Evolutionary conservation across 352 stramenopile species (phyloP), one percentile per base, ranked within the genome.

Genomic region (Phytophthora niederhauseri): DNA sequence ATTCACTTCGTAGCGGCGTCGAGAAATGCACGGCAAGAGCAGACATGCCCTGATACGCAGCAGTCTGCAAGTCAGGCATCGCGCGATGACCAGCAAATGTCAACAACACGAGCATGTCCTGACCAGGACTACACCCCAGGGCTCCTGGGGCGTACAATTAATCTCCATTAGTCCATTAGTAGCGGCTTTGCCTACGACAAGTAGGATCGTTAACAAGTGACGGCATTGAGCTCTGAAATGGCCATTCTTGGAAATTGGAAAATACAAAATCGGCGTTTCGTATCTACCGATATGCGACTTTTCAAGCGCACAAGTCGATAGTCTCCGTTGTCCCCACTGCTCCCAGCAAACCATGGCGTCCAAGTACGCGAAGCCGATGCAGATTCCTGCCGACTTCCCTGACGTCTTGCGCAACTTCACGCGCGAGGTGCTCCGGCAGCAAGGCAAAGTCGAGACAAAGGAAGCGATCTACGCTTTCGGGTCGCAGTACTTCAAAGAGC

Each of bases 351-450:
- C 15, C 8, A 95, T 97, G 85, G 83, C 90, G 38, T 94, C 85
- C 61, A 93, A 91, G 73, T 96, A 95, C 31, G 84, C 88, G 43
- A 96, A 96, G 75, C 75, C 80, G 15, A 82, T 95, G 56, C 82
- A 91, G 49, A 75, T 96, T 50, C 89, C 87, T 20, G 59, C 57
- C 6, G 83, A 89, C 14, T 95, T 97, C 49, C 84, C 85, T 8
- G 84, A 91, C 22, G 61, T 94, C 41, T 64, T 97, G 64, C 83
- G 85, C 22, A 81, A 80, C 49, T 92, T 97, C 56, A 80, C 90
- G 17, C 87, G 90, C 24, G 89, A 97, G 45, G 82, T 94, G 45
- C 65, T 97, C 58, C 85, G 89, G 19, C 82, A 87, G n/a, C 89
- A 97, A 71, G 81, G 85, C 54, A 93, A 92, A 56, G 66, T 95